Evolutionary conservation across 2,329 filamentous ascomycete genomes (phyloP).

Genomic region (Botrytis squamosa): DNA sequence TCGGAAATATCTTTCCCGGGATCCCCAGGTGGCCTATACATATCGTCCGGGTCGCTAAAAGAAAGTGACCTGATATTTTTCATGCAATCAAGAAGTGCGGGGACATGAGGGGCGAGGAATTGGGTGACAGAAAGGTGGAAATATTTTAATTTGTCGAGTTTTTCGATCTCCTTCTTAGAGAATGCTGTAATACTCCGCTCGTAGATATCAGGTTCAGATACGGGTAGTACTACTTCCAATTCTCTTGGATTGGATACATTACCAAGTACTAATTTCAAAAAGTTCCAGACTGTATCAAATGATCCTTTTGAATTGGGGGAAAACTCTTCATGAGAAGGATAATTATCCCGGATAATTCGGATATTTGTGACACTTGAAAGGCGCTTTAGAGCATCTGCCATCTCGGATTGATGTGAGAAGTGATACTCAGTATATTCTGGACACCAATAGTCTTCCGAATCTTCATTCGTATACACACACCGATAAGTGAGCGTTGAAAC

Average conservation of each 20-base stretch:
- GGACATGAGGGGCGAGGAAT: accelerated
- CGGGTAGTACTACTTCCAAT: background rate
- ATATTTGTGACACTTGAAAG: background rate
- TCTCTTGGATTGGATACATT: background rate
- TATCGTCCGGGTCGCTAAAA: too few relatives aligned
- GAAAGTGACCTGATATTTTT: background rate
- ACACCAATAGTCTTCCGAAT: background rate
- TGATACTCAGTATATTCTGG: background rate
- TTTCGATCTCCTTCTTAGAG: background rate
- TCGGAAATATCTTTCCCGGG: background rate
- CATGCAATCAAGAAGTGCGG: background rate
- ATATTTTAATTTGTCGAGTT: background rate
- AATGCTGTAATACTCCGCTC: background rate
- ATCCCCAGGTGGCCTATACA: too few relatives aligned
- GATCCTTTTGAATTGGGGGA: too few relatives aligned
- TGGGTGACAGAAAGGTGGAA: background rate
- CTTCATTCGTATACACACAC: too few relatives aligned
- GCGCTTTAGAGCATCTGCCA: background rate
- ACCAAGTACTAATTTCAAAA: background rate
- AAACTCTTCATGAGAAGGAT: too few relatives aligned
- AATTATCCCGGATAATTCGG: background rate
- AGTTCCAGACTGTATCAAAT: background rate
- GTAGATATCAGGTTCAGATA: background rate
- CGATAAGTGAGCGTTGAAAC: background rate
- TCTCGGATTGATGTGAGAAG: background rate